Percentiles rank a stretch among this genome's conserved stretches.
These are phyloP conservation scores for Penicillium angulare DNA, from an alignment of 495 filamentous ascomycete genomes.

Conservation along the genomic window DNA sequence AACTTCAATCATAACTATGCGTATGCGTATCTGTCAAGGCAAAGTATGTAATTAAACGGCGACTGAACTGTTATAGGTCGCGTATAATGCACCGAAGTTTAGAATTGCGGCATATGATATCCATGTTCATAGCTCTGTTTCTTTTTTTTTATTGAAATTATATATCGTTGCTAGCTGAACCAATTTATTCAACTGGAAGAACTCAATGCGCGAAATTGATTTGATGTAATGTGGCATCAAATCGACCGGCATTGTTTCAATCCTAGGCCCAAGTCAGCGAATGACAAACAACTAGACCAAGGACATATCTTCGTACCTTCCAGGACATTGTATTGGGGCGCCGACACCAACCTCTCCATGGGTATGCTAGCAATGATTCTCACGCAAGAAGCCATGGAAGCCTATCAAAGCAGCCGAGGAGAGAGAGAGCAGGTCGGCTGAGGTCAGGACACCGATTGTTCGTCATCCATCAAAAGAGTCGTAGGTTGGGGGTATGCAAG, in stretches of 20 bases:
- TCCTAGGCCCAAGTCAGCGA: slow-evolving; percentile 19
- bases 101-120: not conserved
- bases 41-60: no score
- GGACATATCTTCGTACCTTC: slow-evolving; percentile 22
- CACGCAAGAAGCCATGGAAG: not conserved
- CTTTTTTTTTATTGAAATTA: slow-evolving; percentile 1
- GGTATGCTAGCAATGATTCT: slow-evolving; percentile 1
- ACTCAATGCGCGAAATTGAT: not conserved
- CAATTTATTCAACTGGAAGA: not conserved
- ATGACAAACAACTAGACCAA: not conserved
- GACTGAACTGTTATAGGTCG: no score
- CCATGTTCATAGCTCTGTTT: not conserved
- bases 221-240: not conserved
- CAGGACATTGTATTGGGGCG: slow-evolving; percentile 28
- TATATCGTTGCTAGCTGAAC: slow-evolving; percentile 2
- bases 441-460: not conserved
- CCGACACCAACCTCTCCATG: slow-evolving; percentile 26
- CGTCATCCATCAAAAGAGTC: slow-evolving; percentile 13
- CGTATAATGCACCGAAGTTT: not conserved
- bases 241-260: slow-evolving; percentile 1
- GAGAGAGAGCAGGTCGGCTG: slow-evolving; percentile 4
- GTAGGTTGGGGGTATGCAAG: slow-evolving; percentile 4
- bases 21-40: not conserved
- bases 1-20: no score
- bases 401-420: slow-evolving; percentile 1